A percentile compares a stretch with the other conserved stretches of the same genome.
Evolutionary conservation across 345 rosid species (phyloP).

Genomic region (Schrenkiella parvula): DNA sequence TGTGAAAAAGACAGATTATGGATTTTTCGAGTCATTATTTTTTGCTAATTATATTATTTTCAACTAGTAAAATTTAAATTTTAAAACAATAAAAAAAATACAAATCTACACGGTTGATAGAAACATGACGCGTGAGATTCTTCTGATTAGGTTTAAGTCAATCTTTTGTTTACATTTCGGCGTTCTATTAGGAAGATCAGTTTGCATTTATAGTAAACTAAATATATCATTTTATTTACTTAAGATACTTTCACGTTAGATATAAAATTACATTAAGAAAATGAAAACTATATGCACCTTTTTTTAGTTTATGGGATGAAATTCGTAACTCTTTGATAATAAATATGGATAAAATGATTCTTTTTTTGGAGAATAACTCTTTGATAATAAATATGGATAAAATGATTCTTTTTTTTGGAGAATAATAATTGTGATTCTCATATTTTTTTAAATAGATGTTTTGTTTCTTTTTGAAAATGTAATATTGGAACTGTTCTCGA

Average conservation of each 20-base stretch:
- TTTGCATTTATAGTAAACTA: background rate
- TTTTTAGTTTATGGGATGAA: background rate
- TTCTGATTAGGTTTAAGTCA: background rate
- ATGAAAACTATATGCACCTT: background rate
- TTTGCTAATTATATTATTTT: too few species aligned
- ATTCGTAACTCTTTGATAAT: background rate
- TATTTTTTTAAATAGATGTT: background rate
- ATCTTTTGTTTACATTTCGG: background rate
- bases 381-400: background rate
- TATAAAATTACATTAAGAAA: background rate
- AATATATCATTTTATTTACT: background rate
- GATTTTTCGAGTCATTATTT: background rate
- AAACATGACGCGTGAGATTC: background rate
- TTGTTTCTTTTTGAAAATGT: too few species aligned
- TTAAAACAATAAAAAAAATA: too few species aligned
- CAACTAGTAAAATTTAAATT: too few species aligned
- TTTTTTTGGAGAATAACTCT: background rate
- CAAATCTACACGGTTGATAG: background rate
- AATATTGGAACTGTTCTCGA: background rate
- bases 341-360: background rate
- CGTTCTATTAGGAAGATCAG: background rate
- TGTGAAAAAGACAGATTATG: conserved; percentile 2
- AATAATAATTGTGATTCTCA: background rate
- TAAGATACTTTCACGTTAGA: background rate
- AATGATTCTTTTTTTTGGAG: background rate